Conservation (phyloP, 129 eudicot species). For the Rutidosis leptorrhynchoides region DNA sequence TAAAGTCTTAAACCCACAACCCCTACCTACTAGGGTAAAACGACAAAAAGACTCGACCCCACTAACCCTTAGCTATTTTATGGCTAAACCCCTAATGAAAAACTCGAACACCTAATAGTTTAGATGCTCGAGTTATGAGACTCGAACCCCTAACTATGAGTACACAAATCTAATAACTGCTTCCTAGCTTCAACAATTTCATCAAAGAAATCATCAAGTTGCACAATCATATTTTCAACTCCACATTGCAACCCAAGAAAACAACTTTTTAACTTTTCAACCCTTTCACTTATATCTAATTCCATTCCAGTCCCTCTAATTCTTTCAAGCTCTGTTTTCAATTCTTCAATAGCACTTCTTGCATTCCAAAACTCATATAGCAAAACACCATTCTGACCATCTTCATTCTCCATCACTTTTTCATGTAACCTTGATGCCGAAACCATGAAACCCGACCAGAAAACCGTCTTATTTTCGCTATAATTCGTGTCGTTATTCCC, state of each 20-base stretch:
- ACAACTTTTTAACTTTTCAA: slow-evolving; percentile 53
- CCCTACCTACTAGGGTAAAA: slow-evolving; percentile 17
- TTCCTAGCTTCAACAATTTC: slow-evolving; percentile 76
- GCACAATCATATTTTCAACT: slow-evolving; percentile 50
- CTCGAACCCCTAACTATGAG: slow-evolving; percentile 41
- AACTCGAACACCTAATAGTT: slow-evolving; percentile 17
- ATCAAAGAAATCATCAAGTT: slow-evolving; percentile 72
- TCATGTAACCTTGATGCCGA: slow-evolving; percentile 49
- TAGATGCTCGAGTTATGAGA: background rate
- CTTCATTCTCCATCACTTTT: slow-evolving; percentile 45
- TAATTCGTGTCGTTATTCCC: slow-evolving; percentile 26
- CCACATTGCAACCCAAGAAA: slow-evolving; percentile 58
- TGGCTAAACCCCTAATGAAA: slow-evolving; percentile 13
- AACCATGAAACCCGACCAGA: slow-evolving; percentile 53
- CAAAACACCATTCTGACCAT: slow-evolving; percentile 42
- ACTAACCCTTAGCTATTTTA: slow-evolving; percentile 27
- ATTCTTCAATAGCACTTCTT: slow-evolving; percentile 47
- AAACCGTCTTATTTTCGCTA: slow-evolving; percentile 34
- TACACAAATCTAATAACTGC: slow-evolving; percentile 58
- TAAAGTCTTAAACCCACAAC: background rate
- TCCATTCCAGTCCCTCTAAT: slow-evolving; percentile 46
- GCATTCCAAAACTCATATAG: slow-evolving; percentile 49
- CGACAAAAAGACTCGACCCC: slow-evolving; percentile 18
- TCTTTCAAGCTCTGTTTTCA: slow-evolving; percentile 56
- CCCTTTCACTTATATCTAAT: slow-evolving; percentile 55